These are phyloP conservation scores for Schwanniomyces vanrijiae DNA, from an alignment of 805 yeast genomes.

Conservation along the genomic window DNA sequence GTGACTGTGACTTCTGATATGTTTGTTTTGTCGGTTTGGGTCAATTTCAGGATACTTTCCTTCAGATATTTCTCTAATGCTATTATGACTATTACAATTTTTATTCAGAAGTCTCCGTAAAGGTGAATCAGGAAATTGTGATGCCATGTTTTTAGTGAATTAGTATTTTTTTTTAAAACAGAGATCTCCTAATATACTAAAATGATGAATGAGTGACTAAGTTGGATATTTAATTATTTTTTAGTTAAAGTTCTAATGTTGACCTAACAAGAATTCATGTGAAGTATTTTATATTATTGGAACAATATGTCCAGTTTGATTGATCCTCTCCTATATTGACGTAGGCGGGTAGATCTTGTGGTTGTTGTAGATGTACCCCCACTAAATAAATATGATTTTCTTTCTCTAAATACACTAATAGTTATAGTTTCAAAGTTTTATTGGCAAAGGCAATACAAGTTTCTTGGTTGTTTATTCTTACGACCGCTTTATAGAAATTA, in stretches of 20 bases:
- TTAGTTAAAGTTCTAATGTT: not conserved
- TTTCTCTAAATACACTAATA: not conserved
- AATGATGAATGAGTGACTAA: constrained; percentile 1
- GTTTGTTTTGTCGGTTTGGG: not conserved
- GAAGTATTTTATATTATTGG: not conserved
- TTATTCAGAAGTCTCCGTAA: not conserved
- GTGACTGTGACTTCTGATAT: constrained; percentile 9
- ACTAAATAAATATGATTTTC: not conserved
- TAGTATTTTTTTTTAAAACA: not conserved
- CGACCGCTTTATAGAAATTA: not conserved
- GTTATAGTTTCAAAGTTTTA: not conserved
- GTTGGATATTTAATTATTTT: not conserved
- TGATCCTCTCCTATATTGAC: not conserved
- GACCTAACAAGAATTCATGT: not conserved
- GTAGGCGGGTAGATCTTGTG: not conserved
- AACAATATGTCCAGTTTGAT: not conserved
- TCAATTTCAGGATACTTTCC: not conserved
- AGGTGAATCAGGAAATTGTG: not conserved
- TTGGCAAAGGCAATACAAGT: not conserved
- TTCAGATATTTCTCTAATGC: not conserved
- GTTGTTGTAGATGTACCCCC: not conserved
- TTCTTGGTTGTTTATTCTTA: not conserved
- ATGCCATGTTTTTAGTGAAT: not conserved
- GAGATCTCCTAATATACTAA: not conserved
- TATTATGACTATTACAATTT: not conserved